phyloP scores from a whole-genome alignment of 2,329 filamentous ascomycete genomes.

The Cryphonectria nitschkei region DNA sequence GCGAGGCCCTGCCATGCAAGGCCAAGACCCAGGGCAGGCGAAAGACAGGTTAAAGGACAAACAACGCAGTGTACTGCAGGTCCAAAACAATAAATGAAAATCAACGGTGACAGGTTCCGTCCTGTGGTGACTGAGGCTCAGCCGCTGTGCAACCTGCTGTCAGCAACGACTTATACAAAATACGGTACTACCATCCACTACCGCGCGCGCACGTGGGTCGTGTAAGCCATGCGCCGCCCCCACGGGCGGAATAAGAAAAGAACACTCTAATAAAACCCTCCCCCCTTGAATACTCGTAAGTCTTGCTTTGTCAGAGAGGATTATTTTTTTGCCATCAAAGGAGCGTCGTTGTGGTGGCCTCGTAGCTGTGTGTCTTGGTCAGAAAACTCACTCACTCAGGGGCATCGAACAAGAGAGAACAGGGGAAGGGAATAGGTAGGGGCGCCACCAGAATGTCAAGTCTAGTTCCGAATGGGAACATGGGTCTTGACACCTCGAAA shows the following conservation, averaged over 20 bases:
- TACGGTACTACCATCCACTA: background rate
- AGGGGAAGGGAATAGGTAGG: too few relatives aligned
- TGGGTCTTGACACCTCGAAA: background rate
- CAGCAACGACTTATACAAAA: background rate
- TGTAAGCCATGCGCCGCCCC: background rate
- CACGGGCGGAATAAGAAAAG: background rate
- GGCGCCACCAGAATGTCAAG: background rate
- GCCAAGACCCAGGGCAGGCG: background rate
- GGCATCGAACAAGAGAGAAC: background rate
- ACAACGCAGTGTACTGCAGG: background rate
- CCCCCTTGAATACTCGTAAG: background rate
- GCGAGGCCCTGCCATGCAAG: background rate
- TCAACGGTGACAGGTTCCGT: background rate
- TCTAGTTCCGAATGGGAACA: background rate
- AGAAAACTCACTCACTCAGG: background rate
- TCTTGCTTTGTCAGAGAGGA: background rate
- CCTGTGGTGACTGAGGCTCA: background rate
- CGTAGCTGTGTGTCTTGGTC: background rate
- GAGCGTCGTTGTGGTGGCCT: background rate
- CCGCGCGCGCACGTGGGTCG: conserved; percentile 3
- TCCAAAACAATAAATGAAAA: too few relatives aligned
- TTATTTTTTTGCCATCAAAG: background rate
- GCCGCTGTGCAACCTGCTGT: background rate
- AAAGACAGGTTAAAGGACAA: background rate
- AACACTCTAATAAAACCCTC: background rate